Evolutionary conservation across 2,329 filamentous ascomycete species (phyloP).

Genomic region (Penicillium occitanis): DNA sequence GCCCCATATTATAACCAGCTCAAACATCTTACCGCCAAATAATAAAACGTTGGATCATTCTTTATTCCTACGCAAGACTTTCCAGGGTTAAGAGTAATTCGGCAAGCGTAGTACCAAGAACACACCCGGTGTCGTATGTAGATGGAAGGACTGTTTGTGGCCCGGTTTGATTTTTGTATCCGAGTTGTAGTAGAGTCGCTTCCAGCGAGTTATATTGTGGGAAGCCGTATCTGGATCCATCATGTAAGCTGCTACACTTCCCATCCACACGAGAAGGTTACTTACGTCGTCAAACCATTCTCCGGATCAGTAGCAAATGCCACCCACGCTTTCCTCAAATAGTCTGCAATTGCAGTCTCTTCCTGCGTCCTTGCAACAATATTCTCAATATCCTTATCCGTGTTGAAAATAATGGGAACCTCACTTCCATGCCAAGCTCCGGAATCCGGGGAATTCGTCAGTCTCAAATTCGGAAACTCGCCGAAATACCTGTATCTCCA

Average conservation of each 20-base stretch:
- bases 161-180: conserved; percentile 4
- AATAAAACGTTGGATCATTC: neutral
- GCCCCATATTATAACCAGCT: neutral
- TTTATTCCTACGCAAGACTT: neutral
- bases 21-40: neutral
- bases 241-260: neutral
- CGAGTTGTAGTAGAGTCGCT: conserved; percentile 2
- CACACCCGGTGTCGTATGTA: conserved; percentile 13
- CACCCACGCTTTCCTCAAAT: conserved; percentile 17
- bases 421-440: conserved; percentile 19
- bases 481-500: conserved; percentile 19
- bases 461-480: conserved; percentile 9
- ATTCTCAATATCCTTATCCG: conserved; percentile 4
- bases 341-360: conserved; percentile 2
- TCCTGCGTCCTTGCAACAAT: neutral
- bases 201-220: conserved; percentile 3
- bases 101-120: neutral
- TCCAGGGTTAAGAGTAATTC: neutral
- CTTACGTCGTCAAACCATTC: conserved; percentile 8
- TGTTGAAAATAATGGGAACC: conserved; percentile 11
- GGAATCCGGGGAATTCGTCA: conserved; percentile 10
- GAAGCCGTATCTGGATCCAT: conserved; percentile 2
- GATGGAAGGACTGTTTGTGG: conserved; percentile 2
- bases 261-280: neutral
- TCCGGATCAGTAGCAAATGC: conserved; percentile 15